Base-by-base conservation (phyloP, 345 rosid genomes). In the Carallia brachiata region DNA sequence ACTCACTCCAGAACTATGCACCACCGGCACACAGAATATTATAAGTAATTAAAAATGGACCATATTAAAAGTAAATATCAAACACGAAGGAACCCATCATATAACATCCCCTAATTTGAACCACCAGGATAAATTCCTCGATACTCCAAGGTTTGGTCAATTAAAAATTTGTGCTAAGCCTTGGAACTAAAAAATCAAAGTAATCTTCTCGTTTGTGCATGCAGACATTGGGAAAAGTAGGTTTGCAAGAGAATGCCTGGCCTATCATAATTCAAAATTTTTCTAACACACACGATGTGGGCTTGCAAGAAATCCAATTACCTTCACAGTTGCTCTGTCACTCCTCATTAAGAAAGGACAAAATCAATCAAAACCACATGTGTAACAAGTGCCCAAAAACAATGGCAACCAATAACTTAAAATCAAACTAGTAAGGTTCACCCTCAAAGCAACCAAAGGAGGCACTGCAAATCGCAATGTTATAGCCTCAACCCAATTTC, bases 1-100 rank as follows among this genome's bases (percentile, higher is more conserved):
- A 68, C 76, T 85, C 94, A 79, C 83, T 84, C 99, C 99, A 95
- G 70, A 89, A 95, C 99, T 95, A 78, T 67, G 70, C 34, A 32
- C 18, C 36, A 79, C 31, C 64, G 73, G 67, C 57, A 60, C 36
- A 19, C 34, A 71, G 65, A 65, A 69, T 37, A 36, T 61, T 30
- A 56, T 70, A 59, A 72, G 68, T 60, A 54, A 66, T 30, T 69
- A 39, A 44, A 44, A 12, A 44, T 44, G 13, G 50, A 27, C 69
- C 57, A 75, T 4, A 65, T 47, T 52, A 39, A 60, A 66, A 13
- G 47, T 56, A n/a, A 32, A 62, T 32, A 13, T 32, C 28, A 71
- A 63, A 63, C 32, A 16, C 34, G 18, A 39, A 27, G 60, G 34
- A 19, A 56, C 31, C 31, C 31, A 30, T 56, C 31, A 56, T 9